A percentile compares a stretch with the other conserved stretches of the same genome.
These are phyloP conservation scores for Phanerochaete sordida DNA, from an alignment of 768 basidiomycete genomes.

Conservation along the genomic window DNA sequence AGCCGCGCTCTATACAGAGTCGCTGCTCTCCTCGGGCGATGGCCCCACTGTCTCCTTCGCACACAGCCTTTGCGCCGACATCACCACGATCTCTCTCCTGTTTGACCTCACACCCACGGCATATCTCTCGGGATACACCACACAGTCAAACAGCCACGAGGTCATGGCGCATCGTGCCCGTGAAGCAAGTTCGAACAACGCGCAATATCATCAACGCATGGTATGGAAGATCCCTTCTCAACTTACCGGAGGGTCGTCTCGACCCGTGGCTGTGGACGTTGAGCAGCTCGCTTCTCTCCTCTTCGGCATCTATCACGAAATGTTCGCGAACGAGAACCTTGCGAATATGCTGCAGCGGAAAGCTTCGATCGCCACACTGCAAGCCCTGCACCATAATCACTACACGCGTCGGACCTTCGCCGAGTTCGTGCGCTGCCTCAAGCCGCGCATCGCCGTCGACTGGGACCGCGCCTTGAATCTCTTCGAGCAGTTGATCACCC, in stretches of 20 bases:
- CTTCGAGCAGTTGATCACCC: conserved; percentile 26
- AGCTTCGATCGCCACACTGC: neutral
- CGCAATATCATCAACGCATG: conserved; percentile 35
- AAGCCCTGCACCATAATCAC: conserved; percentile 27
- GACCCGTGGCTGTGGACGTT: conserved; percentile 25
- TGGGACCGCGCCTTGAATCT: conserved; percentile 42
- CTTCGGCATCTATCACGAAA: conserved; percentile 37
- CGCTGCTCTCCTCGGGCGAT: conserved; percentile 16
- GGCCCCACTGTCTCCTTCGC: conserved; percentile 30
- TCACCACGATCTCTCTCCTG: conserved; percentile 38
- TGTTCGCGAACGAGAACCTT: conserved; percentile 42
- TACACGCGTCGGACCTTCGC: conserved; percentile 50
- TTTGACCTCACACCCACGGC: conserved; percentile 39
- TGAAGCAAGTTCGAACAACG: neutral
- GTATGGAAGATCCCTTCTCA: conserved; percentile 34
- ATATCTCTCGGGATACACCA: conserved; percentile 37
- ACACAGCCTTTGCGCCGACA: conserved; percentile 33
- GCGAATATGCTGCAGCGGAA: conserved; percentile 5
- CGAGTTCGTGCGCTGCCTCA: conserved; percentile 33
- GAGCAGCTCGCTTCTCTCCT: conserved; percentile 35
- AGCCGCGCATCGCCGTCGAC: conserved; percentile 33
- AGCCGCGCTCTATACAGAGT: conserved; percentile 16
- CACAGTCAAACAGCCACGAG: conserved; percentile 40
- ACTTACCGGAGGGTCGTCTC: conserved; percentile 3
- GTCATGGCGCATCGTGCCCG: conserved; percentile 16